These are phyloP conservation scores for Santalum album DNA, from an alignment of 164 flowering plant genomes.

Conservation along the genomic window DNA sequence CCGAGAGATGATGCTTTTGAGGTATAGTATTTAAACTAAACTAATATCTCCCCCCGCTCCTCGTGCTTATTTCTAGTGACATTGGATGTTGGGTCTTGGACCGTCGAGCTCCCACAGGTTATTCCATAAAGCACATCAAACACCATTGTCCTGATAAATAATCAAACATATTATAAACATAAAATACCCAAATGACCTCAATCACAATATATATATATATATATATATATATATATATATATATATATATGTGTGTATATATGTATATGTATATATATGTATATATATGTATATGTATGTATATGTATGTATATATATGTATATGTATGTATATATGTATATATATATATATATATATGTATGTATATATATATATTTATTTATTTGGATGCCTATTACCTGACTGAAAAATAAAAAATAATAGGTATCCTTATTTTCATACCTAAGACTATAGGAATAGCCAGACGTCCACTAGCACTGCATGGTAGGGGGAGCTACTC, in stretches of 20 bases:
- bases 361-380: background rate
- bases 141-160: background rate
- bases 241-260: background rate
- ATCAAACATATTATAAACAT: background rate
- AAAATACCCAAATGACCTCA: background rate
- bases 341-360: background rate
- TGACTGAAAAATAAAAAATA: too few species aligned
- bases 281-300: background rate
- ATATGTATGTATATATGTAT: background rate
- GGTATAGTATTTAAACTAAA: background rate
- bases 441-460: too few species aligned
- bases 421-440: too few species aligned
- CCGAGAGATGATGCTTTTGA: background rate
- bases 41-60: background rate
- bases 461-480: too few species aligned
- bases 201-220: too few species aligned
- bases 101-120: background rate
- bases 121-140: background rate
- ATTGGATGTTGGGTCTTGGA: background rate
- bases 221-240: conserved; percentile 1
- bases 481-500: too few species aligned
- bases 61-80: background rate
- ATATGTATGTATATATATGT: background rate
- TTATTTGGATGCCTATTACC: background rate
- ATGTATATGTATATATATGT: background rate